Percentiles rank a stretch among this genome's conserved stretches.
Conservation (phyloP, 352 stramenopile species). For the Pythium angustatum region DNA sequence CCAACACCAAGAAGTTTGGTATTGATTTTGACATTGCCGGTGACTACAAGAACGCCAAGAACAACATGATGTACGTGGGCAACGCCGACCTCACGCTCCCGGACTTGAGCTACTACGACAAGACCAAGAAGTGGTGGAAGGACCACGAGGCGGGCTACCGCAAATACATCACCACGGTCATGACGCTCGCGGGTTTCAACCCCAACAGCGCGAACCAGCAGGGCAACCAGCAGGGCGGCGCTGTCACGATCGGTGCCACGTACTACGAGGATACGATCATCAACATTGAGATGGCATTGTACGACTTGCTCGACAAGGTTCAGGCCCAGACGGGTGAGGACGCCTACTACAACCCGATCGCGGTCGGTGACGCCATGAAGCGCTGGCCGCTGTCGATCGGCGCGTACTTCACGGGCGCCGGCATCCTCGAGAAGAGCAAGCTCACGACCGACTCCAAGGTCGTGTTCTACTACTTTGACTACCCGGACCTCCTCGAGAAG, state of each 20-base stretch:
- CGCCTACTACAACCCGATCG: conserved; percentile 80
- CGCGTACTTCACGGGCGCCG: conserved; percentile 44
- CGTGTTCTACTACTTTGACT: conserved; percentile 51
- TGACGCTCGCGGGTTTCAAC: conserved; percentile 38
- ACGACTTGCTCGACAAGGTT: conserved; percentile 47
- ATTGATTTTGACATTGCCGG: conserved; percentile 56
- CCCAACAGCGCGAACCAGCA: conserved; percentile 16
- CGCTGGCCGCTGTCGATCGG: conserved; percentile 61
- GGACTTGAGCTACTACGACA: conserved; percentile 89
- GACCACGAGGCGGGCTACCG: conserved; percentile 39
- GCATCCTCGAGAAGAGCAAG: conserved; percentile 38
- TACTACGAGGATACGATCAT: conserved; percentile 53
- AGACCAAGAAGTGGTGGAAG: conserved; percentile 37
- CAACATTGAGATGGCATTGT: conserved; percentile 67
- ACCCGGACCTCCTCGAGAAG: conserved; percentile 53
- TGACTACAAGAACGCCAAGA: conserved; percentile 77
- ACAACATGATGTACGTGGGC: conserved; percentile 74
- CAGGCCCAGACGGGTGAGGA: conserved; percentile 60
- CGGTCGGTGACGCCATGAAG: conserved; percentile 53
- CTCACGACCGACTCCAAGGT: conserved; percentile 44
- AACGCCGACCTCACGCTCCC: conserved; percentile 79
- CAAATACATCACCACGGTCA: conserved; percentile 48
- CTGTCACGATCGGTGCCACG: conserved; percentile 1
- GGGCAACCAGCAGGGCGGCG: conserved; percentile 23
- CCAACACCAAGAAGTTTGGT: conserved; percentile 47